Percentiles rank a stretch among this genome's conserved stretches.
Evolutionary conservation across 1,139 yeast genomes (phyloP).

Genomic region (Kluyveromyces marxianus): DNA sequence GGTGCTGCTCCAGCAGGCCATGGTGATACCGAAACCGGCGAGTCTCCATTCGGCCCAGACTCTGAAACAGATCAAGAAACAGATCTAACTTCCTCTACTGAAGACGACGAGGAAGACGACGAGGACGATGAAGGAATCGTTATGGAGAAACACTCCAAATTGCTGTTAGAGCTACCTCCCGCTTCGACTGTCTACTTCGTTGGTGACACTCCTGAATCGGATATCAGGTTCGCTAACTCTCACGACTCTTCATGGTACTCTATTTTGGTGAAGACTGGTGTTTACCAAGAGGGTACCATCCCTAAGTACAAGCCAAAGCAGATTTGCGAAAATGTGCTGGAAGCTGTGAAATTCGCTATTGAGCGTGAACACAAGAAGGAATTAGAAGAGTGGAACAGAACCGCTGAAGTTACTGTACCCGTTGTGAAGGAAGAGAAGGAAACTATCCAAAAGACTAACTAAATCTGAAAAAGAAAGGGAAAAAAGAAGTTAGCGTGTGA

Average conservation of each 20-base stretch:
- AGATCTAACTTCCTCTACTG: conserved; percentile 12
- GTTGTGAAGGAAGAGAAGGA: conserved; percentile 15
- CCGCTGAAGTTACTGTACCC: conserved; percentile 23
- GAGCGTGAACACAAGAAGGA: conserved; percentile 71
- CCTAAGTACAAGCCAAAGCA: conserved; percentile 76
- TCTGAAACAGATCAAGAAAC: conserved; percentile 8
- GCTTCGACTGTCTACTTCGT: conserved; percentile 83
- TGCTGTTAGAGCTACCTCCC: conserved; percentile 57
- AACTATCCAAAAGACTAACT: conserved; percentile 1
- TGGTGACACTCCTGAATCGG: conserved; percentile 91
- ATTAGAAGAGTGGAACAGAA: conserved; percentile 57
- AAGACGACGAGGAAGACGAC: conserved; percentile 12
- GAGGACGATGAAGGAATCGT: conserved; percentile 32
- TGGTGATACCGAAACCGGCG: background rate
- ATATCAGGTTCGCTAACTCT: conserved; percentile 78
- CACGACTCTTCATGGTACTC: conserved; percentile 82
- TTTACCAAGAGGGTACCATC: conserved; percentile 68
- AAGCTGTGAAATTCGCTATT: conserved; percentile 75
- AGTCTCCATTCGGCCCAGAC: conserved; percentile 8
- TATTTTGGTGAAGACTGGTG: conserved; percentile 80
- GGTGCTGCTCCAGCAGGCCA: conserved; percentile 16
- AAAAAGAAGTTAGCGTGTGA: background rate
- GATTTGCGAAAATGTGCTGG: conserved; percentile 63
- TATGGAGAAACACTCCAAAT: conserved; percentile 34
- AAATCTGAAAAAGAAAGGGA: background rate